Conservation (phyloP, 164 flowering plant genomes). For the Macadamia integrifolia region DNA sequence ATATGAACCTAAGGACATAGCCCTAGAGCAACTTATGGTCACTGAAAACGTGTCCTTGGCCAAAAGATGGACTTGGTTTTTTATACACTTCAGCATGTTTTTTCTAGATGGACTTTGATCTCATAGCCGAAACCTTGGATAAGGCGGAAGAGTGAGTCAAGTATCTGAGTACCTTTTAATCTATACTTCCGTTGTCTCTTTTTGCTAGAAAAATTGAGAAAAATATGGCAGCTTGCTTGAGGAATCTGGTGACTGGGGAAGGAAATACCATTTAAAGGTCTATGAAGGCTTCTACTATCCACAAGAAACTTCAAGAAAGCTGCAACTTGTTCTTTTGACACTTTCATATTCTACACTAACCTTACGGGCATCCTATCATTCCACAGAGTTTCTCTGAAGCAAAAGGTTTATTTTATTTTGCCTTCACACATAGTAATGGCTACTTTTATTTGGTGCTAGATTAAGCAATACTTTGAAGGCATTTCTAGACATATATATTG, state of each 20-base stretch:
- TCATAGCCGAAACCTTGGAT: constrained; percentile 89
- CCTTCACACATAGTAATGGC: background rate
- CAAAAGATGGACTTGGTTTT: constrained; percentile 99
- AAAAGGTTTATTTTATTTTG: constrained; percentile 52
- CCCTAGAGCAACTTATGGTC: constrained; percentile 85
- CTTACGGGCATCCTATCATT: constrained; percentile 83
- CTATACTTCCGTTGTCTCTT: background rate
- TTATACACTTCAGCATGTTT: constrained; percentile 76
- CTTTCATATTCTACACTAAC: constrained; percentile 90
- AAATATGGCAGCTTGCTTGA: constrained; percentile 71
- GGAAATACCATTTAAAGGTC: constrained; percentile 94
- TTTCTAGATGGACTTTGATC: constrained; percentile 95
- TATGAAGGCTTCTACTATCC: constrained; percentile 93
- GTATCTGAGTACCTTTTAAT: background rate
- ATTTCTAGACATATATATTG: no score
- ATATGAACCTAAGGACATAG: constrained; percentile 55
- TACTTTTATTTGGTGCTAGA: constrained; percentile 4
- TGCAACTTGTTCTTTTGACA: constrained; percentile 79
- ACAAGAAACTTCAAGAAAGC: constrained; percentile 91
- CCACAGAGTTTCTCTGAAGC: constrained; percentile 91
- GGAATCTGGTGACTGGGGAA: constrained; percentile 99
- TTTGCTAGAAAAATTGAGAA: background rate
- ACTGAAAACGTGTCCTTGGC: constrained; percentile 94
- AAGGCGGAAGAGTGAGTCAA: constrained; percentile 83
- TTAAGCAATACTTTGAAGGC: background rate